Conservation (phyloP, 371 early-diverging fungal genomes). For the Apophysomyces variabilis region DNA sequence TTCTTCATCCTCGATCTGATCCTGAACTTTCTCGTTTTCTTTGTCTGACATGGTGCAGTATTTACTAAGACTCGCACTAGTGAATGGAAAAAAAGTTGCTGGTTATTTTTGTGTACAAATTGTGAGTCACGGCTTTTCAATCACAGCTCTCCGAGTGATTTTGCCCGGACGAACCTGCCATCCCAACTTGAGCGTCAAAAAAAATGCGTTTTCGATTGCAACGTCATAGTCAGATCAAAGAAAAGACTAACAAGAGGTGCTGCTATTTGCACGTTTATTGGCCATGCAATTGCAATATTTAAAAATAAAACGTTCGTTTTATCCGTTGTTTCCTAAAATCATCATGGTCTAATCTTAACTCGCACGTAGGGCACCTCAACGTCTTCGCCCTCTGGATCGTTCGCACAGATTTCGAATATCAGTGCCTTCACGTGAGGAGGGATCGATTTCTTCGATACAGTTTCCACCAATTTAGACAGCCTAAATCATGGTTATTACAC, state of each 20-base stretch:
- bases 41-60: constrained; percentile 45
- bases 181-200: too few species aligned
- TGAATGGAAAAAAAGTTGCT: background rate
- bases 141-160: background rate
- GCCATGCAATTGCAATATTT: too few species aligned
- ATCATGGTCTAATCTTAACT: constrained; percentile 45
- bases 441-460: constrained; percentile 88
- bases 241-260: too few species aligned
- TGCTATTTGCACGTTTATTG: too few species aligned
- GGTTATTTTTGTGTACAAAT: constrained; percentile 8
- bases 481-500: constrained; percentile 27
- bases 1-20: constrained; percentile 54
- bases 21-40: constrained; percentile 50
- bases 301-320: too few species aligned
- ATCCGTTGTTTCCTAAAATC: too few species aligned
- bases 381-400: constrained; percentile 91
- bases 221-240: too few species aligned
- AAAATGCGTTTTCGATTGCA: too few species aligned
- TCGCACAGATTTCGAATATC: constrained; percentile 88
- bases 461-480: constrained; percentile 79
- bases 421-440: constrained; percentile 84
- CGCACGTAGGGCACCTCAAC: constrained; percentile 72
- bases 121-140: constrained; percentile 6
- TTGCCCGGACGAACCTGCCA: too few species aligned
- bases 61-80: too few species aligned